Evolutionary conservation across 225 moss, liverwort and hornwort genomes (phyloP), one percentile per base, ranked within the genome.

Genomic region (Pseudisothecium myosuroides): DNA sequence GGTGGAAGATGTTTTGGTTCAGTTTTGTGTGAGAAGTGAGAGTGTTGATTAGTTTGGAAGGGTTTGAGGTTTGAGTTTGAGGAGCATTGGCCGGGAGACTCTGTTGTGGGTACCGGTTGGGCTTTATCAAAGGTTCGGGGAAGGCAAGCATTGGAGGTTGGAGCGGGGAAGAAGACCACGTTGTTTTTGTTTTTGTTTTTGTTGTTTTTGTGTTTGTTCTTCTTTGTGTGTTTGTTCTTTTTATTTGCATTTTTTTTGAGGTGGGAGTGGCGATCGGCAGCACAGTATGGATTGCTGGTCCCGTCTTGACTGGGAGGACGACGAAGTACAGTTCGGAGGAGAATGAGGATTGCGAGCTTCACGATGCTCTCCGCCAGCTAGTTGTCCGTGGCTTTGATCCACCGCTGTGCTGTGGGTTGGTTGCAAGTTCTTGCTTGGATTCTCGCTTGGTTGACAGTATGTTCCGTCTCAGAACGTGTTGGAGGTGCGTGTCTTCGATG

Each of bases 401-500:
- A 39, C 45, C 65, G 69, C 56, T 32, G 34, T 67, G 50, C 65
- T 78, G 86, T 76, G 86, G 67, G 66, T 62, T 61, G 60, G 24
- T 58, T 76, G 60, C 37, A n/a, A 56, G 79, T 90, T 39, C 69
- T 59, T 27, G 74, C 84, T 31, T 88, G 62, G 62, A 81, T 76
- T 69, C n/a, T 75, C 59, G 62, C 54, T 49, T 66, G 81, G 50
- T n/a, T 67, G 54, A 41, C 90, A 93, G 80, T 60, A 93, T 93
- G 93, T 89, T 88, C 83, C 88, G 74, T 83, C 83, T 93, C 88
- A 80, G 93, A 66, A 75, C 87, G 85, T 83, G 86, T 80, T 74
- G 83, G 89, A 93, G 93, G 93, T 93, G 87, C 88, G 93, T 85
- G 24, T n/a, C 18, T n/a, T 83, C 14, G 45, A 17, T 55, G 62